Conservation (phyloP, 345 rosid species). For the Psidium friedrichsthalianum region DNA sequence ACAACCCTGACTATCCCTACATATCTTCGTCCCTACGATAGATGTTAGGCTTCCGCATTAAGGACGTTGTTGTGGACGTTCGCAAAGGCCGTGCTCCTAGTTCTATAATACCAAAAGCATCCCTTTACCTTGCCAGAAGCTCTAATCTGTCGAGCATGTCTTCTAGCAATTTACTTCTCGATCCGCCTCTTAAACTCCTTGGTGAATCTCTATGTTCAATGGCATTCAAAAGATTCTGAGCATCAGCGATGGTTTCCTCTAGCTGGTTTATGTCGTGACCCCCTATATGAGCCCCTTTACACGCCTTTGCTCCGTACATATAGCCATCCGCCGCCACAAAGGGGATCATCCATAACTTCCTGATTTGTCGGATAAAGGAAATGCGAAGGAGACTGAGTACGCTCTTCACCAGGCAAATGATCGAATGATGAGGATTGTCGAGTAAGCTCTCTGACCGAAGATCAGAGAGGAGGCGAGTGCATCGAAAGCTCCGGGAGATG, state of each 20-base stretch:
- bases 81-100: not conserved
- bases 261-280: constrained; percentile 9
- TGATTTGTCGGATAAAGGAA: too few species aligned
- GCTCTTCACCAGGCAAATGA: too few species aligned
- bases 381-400: too few species aligned
- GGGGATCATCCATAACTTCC: too few species aligned
- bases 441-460: too few species aligned
- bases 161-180: not conserved
- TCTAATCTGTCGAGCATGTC: not conserved
- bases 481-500: too few species aligned
- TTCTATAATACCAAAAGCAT: constrained; percentile 4
- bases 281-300: too few species aligned
- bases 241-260: constrained; percentile 1
- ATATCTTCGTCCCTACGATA: constrained; percentile 13
- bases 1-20: constrained; percentile 4
- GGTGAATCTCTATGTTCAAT: not conserved
- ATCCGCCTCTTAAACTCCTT: not conserved
- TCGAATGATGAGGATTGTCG: too few species aligned
- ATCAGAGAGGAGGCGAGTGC: too few species aligned
- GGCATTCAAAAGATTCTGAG: constrained; percentile 8
- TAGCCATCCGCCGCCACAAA: too few species aligned
- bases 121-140: not conserved
- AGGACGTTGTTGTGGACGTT: constrained; percentile 4
- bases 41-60: constrained; percentile 2
- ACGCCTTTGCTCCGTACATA: too few species aligned